Conservation (phyloP, 441 rosid genomes). For the Flueggea neowawraea region DNA sequence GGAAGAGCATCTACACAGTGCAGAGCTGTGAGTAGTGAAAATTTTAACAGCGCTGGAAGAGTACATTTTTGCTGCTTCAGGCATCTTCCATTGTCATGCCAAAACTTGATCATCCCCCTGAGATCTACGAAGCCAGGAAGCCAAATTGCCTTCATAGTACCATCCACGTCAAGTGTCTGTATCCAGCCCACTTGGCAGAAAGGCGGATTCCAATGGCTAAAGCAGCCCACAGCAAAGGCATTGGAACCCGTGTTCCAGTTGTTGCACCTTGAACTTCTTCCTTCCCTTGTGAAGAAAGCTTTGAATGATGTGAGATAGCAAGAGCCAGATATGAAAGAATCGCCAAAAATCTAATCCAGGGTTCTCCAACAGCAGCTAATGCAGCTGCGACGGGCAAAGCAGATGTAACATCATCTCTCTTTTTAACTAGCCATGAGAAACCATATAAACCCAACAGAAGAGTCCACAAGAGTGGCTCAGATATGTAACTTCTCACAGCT, state of each 20-base stretch:
- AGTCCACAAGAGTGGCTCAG: conserved; percentile 83
- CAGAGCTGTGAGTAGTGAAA: no score
- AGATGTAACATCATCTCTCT: conserved; percentile 71
- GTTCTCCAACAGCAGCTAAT: conserved; percentile 78
- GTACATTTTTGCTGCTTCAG: no score
- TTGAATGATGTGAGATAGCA: conserved; percentile 61
- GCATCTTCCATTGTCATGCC: not conserved
- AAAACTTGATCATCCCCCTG: conserved; percentile 1
- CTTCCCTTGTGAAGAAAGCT: conserved; percentile 28
- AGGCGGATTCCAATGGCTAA: conserved; percentile 76
- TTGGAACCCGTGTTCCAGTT: conserved; percentile 32
- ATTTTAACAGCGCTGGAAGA: no score
- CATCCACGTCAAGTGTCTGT: conserved; percentile 94
- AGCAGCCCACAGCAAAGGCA: conserved; percentile 62
- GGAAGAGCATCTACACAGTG: no score
- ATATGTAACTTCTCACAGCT: conserved; percentile 61
- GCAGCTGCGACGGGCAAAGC: conserved; percentile 80
- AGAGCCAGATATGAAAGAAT: conserved; percentile 52
- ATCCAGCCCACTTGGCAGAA: conserved; percentile 86
- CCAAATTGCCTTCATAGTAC: conserved; percentile 30
- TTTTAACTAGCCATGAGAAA: conserved; percentile 55
- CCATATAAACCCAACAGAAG: conserved; percentile 54
- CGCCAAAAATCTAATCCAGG: conserved; percentile 72
- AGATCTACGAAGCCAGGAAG: conserved; percentile 1
- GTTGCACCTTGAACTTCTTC: conserved; percentile 35